Percentiles rank a stretch among this genome's conserved stretches.
Conservation (phyloP, 2,329 filamentous ascomycete species). For the Dryadomyces quercus-mongolicae region DNA sequence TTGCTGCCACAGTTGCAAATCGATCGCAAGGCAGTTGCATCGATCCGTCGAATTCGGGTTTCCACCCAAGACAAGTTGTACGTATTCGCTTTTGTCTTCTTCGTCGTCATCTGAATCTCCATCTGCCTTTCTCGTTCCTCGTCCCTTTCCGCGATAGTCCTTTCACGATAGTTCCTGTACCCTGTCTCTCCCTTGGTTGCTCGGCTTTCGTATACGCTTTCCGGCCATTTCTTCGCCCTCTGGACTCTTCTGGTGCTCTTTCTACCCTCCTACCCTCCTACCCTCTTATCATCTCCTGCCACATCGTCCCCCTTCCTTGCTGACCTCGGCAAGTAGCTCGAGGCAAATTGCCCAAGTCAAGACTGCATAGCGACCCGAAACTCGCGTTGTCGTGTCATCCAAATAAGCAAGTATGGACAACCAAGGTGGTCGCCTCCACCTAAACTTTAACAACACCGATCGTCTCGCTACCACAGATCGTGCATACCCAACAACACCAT, state of each 20-base stretch:
- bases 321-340: not conserved
- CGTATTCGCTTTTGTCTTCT: not conserved
- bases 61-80: too few relatives aligned
- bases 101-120: too few relatives aligned
- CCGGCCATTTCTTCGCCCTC: too few relatives aligned
- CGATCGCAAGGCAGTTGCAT: not conserved
- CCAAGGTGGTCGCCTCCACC: conserved; percentile 49
- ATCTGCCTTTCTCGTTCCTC: too few relatives aligned
- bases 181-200: too few relatives aligned
- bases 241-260: not conserved
- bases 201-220: too few relatives aligned
- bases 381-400: not conserved
- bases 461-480: conserved; percentile 52
- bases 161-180: not conserved
- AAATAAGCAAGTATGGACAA: conserved; percentile 32
- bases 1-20: not conserved
- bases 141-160: not conserved
- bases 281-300: too few relatives aligned
- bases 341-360: not conserved
- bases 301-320: not conserved
- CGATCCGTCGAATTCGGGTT: too few relatives aligned
- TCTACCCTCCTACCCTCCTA: not conserved
- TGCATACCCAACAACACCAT: conserved; percentile 78
- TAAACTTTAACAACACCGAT: conserved; percentile 56
- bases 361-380: not conserved